Evolutionary conservation across 805 yeast genomes (phyloP).

Genomic region (Pichia cabralensis): DNA sequence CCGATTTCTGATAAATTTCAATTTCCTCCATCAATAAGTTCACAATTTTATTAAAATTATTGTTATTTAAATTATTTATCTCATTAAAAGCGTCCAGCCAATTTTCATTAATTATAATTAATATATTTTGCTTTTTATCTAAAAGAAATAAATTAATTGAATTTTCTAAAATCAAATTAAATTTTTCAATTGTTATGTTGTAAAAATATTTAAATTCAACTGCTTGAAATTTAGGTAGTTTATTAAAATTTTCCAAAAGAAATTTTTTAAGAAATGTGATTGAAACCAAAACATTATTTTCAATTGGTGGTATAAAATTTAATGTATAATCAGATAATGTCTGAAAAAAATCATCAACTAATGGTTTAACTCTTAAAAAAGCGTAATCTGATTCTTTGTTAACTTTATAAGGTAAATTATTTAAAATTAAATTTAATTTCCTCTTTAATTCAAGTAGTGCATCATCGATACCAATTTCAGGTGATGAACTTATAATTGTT

Average conservation of each 20-base stretch:
- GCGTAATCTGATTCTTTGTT: conserved; percentile 68
- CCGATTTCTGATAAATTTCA: conserved; percentile 17
- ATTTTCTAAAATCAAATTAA: conserved; percentile 23
- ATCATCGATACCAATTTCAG: conserved; percentile 45
- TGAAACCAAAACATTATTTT: conserved; percentile 40
- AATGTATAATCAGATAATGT: conserved; percentile 68
- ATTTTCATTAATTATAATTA: conserved; percentile 23
- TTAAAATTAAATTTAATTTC: conserved; percentile 35
- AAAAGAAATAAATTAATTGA: conserved; percentile 18
- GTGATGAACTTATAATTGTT: conserved; percentile 42
- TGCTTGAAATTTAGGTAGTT: conserved; percentile 57
- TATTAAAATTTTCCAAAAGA: conserved; percentile 49
- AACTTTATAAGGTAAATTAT: conserved; percentile 64
- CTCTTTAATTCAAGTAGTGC: conserved; percentile 39
- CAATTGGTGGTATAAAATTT: conserved; percentile 64
- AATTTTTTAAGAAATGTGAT: conserved; percentile 50
- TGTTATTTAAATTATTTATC: conserved; percentile 23
- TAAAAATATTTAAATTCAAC: conserved; percentile 41
- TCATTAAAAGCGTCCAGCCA: conserved; percentile 22
- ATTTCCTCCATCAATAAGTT: conserved; percentile 20
- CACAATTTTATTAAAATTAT: conserved; percentile 19
- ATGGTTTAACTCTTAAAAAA: conserved; percentile 59
- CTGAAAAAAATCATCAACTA: conserved; percentile 56
- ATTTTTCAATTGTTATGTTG: conserved; percentile 25
- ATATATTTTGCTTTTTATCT: conserved; percentile 25